Conservation (phyloP, 2,329 filamentous ascomycete genomes). For the Colletotrichum echinochloae region DNA sequence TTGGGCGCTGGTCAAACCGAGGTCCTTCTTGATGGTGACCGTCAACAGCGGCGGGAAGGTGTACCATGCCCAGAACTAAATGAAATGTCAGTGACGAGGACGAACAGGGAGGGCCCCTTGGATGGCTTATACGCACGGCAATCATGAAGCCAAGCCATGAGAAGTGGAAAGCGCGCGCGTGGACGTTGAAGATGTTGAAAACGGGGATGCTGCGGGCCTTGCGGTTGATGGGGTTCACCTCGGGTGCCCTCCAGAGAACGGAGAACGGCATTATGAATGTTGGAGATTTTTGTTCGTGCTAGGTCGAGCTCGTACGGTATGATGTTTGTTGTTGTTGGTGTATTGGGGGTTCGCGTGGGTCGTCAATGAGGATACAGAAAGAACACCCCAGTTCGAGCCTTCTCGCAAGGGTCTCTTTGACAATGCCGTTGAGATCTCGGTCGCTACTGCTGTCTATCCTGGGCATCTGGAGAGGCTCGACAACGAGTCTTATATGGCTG, state of each 20-base stretch:
- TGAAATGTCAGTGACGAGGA: conserved; percentile 45
- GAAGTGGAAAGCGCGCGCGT: conserved; percentile 92
- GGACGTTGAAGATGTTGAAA: conserved; percentile 81
- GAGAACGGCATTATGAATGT: conserved; percentile 49
- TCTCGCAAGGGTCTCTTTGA: not conserved
- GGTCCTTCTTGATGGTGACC: conserved; percentile 83
- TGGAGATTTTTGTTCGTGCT: not conserved
- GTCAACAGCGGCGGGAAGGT: conserved; percentile 86
- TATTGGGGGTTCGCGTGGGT: not conserved
- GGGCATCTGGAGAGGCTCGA: not conserved
- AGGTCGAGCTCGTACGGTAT: not conserved
- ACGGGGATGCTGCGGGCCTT: conserved; percentile 86
- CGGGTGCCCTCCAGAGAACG: conserved; percentile 67
- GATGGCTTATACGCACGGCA: conserved; percentile 68
- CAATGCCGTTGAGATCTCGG: not conserved
- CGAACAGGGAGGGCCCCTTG: not conserved
- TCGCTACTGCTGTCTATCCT: not conserved
- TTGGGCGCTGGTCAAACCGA: conserved; percentile 76
- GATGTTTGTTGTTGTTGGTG: not conserved
- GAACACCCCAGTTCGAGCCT: not conserved
- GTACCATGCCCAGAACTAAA: conserved; percentile 86
- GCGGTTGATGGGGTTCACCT: conserved; percentile 84
- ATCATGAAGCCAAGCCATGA: conserved; percentile 89
- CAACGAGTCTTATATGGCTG: conserved; percentile 31
- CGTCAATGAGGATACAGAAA: not conserved